A percentile compares a stretch with the other conserved stretches of the same genome.
Conservation (phyloP, 768 basidiomycete species). For the Phanerochaete carnosa region DNA sequence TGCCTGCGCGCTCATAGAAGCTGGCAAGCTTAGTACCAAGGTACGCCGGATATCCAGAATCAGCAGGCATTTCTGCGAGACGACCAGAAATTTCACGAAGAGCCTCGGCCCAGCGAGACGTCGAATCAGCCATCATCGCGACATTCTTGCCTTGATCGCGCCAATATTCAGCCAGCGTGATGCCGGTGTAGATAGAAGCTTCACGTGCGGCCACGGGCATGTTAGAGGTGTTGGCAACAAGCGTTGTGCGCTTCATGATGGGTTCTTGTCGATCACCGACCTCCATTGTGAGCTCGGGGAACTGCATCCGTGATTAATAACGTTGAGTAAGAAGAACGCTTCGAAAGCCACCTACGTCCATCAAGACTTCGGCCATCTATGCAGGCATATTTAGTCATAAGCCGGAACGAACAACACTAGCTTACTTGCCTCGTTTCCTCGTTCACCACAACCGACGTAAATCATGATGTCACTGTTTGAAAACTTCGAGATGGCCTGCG, state of each 20-base stretch:
- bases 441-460: slow-evolving; percentile 98
- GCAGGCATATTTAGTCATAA: not conserved
- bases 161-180: slow-evolving; percentile 99
- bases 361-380: slow-evolving; percentile 96
- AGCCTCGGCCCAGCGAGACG: slow-evolving; percentile 98
- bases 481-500: slow-evolving; percentile 95
- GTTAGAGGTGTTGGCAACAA: slow-evolving; percentile 99
- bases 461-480: slow-evolving; percentile 99
- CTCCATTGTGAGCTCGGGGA: slow-evolving; percentile 93
- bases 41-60: slow-evolving; percentile 98
- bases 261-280: slow-evolving; percentile 92
- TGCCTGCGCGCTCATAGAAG: slow-evolving; percentile 99
- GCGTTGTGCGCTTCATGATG: slow-evolving; percentile 99
- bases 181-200: slow-evolving; percentile 99
- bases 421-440: slow-evolving; percentile 82
- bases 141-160: slow-evolving; percentile 98
- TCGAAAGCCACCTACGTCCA: slow-evolving; percentile 61
- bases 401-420: not conserved
- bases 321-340: slow-evolving; percentile 12
- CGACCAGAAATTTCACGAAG: slow-evolving; percentile 99
- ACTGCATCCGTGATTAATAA: slow-evolving; percentile 33
- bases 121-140: slow-evolving; percentile 99
- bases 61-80: slow-evolving; percentile 99
- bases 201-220: slow-evolving; percentile 99
- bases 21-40: slow-evolving; percentile 92